Evolutionary conservation across 371 early-diverging fungal species (phyloP), one percentile per base, ranked within the genome.

Genomic region (Fennellomyces sp.): DNA sequence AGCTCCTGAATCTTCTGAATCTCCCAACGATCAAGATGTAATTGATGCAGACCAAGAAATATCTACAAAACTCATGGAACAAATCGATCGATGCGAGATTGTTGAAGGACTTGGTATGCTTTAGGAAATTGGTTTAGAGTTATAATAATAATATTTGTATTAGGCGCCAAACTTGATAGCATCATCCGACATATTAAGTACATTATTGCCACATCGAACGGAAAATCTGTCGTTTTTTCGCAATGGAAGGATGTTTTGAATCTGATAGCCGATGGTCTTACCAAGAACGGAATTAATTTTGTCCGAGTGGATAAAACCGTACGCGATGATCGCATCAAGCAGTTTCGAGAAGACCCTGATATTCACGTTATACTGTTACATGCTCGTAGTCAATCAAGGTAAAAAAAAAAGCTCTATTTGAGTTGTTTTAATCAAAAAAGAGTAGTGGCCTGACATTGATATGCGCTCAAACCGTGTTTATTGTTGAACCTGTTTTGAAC

Each of bases 171-270:
- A 61, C 60, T 89, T 13, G 90, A 91, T 63, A 75, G 77, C 30
- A 78, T 91, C 35, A 65, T 88, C 10, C 74, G 81, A 12, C 90
- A 89, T 60, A 78, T 91, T 23, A 58, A 76, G 12, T 72, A 75
- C 45, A 69, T 88, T 28, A 66, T 74, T 21, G 36, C 54, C 26
- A 70, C 68, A 19, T 73, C 77, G 2, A 59, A 60, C 6, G 81
- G 76, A n/a, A 89, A 89, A 67, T 75, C 79, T 12, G 70, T 89
- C 1, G 72, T 89, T 3, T 91, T 91, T 64, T 88, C 89, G 2
- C 91, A 91, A 50, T 91, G 89, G 89, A 68, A 72, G 10, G 70
- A 75, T 26, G 83, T 88, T 2, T 72, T 91, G 21, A 67, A 77
- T 2, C 72, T 89, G 42, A 53, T 91, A 7, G 73, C 67, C 7